Conservation (phyloP, 2,329 filamentous ascomycete species). For the Fusarium pilosicola region DNA sequence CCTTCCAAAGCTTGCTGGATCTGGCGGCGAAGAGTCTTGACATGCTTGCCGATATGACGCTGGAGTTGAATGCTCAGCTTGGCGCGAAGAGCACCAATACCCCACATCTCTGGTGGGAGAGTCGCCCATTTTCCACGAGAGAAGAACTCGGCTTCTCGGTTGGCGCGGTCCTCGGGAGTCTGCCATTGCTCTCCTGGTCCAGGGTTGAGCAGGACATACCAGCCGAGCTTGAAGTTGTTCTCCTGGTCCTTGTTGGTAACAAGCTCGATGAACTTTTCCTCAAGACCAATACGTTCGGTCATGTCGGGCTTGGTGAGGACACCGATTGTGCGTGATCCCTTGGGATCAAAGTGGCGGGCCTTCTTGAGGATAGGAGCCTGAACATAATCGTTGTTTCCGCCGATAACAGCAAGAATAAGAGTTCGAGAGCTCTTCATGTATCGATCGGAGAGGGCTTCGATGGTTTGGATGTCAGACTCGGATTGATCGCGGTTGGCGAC, state of each 20-base stretch:
- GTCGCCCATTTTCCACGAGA: slow-evolving; percentile 59
- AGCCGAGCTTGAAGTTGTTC: slow-evolving; percentile 62
- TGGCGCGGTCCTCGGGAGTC: slow-evolving; percentile 53
- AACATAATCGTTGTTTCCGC: slow-evolving; percentile 65
- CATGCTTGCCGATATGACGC: slow-evolving; percentile 62
- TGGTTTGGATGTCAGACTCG: slow-evolving; percentile 61
- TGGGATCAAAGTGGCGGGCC: slow-evolving; percentile 61
- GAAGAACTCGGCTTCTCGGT: slow-evolving; percentile 60
- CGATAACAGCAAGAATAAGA: slow-evolving; percentile 65
- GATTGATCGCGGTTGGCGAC: slow-evolving; percentile 65
- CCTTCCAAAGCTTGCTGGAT: slow-evolving; percentile 61
- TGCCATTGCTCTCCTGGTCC: slow-evolving; percentile 59
- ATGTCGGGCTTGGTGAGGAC: slow-evolving; percentile 64
- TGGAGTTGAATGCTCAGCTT: slow-evolving; percentile 63
- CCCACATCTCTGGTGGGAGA: slow-evolving; percentile 60
- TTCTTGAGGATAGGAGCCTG: slow-evolving; percentile 63
- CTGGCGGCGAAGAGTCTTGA: slow-evolving; percentile 60
- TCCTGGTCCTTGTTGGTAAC: slow-evolving; percentile 61
- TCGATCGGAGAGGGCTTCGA: slow-evolving; percentile 61
- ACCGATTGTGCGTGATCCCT: slow-evolving; percentile 60
- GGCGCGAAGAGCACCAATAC: slow-evolving; percentile 56
- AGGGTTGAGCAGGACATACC: slow-evolving; percentile 63
- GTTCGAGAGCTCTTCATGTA: slow-evolving; percentile 67
- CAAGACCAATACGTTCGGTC: slow-evolving; percentile 62
- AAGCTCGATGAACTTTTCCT: slow-evolving; percentile 65